Conservation (phyloP, 1,284 basidiomycete genomes). For the Boletellus deceptivus region DNA sequence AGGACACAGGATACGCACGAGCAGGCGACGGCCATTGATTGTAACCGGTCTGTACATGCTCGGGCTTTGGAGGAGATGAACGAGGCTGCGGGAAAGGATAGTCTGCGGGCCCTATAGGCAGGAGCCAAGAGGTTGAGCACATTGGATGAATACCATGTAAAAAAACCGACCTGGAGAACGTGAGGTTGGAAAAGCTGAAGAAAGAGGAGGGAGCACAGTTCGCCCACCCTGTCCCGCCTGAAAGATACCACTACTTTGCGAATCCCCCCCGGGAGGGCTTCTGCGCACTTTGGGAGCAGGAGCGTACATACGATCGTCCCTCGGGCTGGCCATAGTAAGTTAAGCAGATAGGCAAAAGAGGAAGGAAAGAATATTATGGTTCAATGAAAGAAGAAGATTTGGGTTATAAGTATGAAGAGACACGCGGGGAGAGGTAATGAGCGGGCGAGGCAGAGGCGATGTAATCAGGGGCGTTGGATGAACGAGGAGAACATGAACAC, state of each 20-base stretch:
- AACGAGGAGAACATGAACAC: conserved; percentile 48
- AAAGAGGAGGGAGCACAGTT: conserved; percentile 81
- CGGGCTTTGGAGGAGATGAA: conserved; percentile 55
- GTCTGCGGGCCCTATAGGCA: conserved; percentile 49
- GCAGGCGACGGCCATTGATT: conserved; percentile 48
- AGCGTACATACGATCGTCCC: conserved; percentile 59
- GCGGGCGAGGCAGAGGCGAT: conserved; percentile 38
- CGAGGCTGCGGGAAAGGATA: conserved; percentile 64
- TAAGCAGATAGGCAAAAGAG: conserved; percentile 43
- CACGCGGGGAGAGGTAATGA: conserved; percentile 38
- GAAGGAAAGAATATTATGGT: conserved; percentile 53
- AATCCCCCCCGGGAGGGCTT: conserved; percentile 56
- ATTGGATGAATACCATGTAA: conserved; percentile 49
- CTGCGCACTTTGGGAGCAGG: conserved; percentile 56
- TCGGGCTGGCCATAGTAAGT: conserved; percentile 63
- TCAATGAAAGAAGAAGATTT: conserved; percentile 43
- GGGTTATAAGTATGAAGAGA: conserved; percentile 46
- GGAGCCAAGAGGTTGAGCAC: conserved; percentile 51
- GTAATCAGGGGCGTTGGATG: conserved; percentile 42
- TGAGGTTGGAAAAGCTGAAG: conserved; percentile 79
- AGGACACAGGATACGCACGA: conserved; percentile 40
- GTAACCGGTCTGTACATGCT: conserved; percentile 51
- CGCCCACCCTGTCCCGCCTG: conserved; percentile 80
- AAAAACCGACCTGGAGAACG: conserved; percentile 80
- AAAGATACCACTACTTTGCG: conserved; percentile 62